Evolutionary conservation across 495 filamentous ascomycete genomes (phyloP).

Genomic region (Rostrohypoxylon terebratum): DNA sequence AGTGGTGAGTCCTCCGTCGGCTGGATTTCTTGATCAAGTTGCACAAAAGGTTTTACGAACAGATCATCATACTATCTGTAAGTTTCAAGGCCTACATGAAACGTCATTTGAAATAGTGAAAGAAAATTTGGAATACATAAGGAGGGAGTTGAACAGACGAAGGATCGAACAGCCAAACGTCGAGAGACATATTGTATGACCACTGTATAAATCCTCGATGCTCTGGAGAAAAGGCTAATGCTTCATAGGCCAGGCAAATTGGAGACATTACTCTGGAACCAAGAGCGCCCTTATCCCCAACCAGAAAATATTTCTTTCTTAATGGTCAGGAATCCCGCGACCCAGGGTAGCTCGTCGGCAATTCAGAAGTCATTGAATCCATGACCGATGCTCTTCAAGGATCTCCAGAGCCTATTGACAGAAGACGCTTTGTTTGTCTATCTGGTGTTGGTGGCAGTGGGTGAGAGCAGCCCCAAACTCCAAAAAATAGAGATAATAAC

Average conservation of each 20-base stretch:
- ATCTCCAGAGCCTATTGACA: not conserved
- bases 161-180: not conserved
- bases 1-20: not conserved
- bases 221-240: not conserved
- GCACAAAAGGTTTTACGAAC: not conserved
- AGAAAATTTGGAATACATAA: not conserved
- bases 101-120: not conserved
- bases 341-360: not conserved
- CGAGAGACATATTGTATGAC: not conserved
- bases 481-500: not conserved
- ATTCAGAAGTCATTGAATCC: not conserved
- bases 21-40: not conserved
- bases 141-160: not conserved
- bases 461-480: not conserved
- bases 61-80: constrained; percentile 5
- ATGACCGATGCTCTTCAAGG: not conserved
- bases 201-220: not conserved
- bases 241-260: not conserved
- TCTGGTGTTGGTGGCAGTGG: not conserved
- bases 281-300: not conserved
- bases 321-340: not conserved
- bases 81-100: not conserved
- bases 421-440: not conserved
- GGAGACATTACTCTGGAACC: not conserved
- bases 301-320: not conserved